Percentiles rank a stretch among this genome's conserved stretches.
These are phyloP conservation scores for Trichophyton equinum DNA, from an alignment of 2,329 filamentous ascomycete genomes.

Conservation along the genomic window DNA sequence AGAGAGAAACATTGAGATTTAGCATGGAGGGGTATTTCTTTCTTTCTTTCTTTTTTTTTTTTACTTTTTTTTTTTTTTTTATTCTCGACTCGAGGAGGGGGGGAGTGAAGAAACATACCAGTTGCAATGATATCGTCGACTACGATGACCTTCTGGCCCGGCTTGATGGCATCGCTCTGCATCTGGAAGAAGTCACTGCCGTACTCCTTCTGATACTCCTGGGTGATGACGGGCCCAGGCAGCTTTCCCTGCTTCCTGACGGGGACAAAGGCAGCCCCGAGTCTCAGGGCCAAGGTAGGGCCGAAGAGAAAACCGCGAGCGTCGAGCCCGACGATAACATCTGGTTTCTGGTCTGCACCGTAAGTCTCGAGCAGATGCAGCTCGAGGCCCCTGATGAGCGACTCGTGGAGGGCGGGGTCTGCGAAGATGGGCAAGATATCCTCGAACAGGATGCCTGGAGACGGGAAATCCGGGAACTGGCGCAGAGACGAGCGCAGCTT, in stretches of 20 bases:
- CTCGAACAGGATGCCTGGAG: constrained; percentile 86
- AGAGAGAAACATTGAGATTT: background rate
- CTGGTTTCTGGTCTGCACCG: constrained; percentile 49
- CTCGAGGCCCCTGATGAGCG: constrained; percentile 72
- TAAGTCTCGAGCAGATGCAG: constrained; percentile 61
- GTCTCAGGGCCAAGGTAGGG: constrained; percentile 67
- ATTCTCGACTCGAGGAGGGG: background rate
- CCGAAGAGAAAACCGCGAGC: constrained; percentile 93
- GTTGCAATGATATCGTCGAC: constrained; percentile 99
- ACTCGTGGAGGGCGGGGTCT: constrained; percentile 57
- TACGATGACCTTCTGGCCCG: constrained; percentile 78
- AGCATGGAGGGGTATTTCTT: constrained; percentile 3
- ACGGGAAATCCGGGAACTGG: constrained; percentile 84
- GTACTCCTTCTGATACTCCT: constrained; percentile 89
- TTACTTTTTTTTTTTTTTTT: background rate
- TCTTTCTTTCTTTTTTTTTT: background rate
- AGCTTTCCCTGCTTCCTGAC: constrained; percentile 94
- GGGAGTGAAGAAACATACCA: constrained; percentile 44
- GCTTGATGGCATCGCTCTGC: constrained; percentile 71
- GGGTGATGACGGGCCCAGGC: constrained; percentile 75
- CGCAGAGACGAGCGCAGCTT: constrained; percentile 61
- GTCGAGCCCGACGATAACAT: constrained; percentile 87
- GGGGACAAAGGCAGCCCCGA: constrained; percentile 79
- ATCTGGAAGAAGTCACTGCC: constrained; percentile 93
- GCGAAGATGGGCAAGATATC: constrained; percentile 96